Percentiles rank a stretch among this genome's conserved stretches.
Conservation (phyloP, 2,329 filamentous ascomycete species). For the Phaeoacremonium minimum region DNA sequence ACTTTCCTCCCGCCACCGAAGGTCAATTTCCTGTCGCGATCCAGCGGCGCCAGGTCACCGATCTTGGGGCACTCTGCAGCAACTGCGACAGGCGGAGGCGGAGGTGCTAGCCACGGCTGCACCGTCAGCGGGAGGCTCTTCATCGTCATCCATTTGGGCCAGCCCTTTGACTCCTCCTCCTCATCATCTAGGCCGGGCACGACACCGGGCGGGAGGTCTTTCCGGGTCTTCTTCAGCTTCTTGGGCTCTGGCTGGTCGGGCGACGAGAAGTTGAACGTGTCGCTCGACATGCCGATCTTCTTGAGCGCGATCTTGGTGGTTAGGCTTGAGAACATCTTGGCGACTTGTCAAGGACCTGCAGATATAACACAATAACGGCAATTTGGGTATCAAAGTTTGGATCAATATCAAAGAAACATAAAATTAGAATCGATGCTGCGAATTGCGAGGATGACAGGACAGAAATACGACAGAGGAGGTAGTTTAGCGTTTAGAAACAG, state of each 20-base stretch:
- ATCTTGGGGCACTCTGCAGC: conserved; percentile 36
- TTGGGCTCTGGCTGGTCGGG: conserved; percentile 18
- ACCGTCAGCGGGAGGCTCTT: conserved; percentile 46
- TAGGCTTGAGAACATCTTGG: conserved; percentile 51
- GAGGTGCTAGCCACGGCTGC: conserved; percentile 47
- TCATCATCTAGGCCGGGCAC: conserved; percentile 22
- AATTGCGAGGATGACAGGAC: too few species aligned
- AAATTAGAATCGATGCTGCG: too few species aligned
- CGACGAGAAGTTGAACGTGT: conserved; percentile 40
- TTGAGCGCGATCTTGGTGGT: conserved; percentile 55
- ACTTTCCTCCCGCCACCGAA: conserved; percentile 32
- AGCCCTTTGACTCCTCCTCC: conserved; percentile 17
- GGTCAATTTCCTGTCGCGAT: conserved; percentile 37
- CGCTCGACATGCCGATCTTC: conserved; percentile 49
- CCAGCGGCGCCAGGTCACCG: conserved; percentile 43
- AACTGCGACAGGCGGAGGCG: conserved; percentile 44
- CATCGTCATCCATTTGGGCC: conserved; percentile 44
- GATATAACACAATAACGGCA: too few species aligned
- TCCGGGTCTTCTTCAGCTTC: conserved; percentile 22
- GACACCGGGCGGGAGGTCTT: conserved; percentile 13
- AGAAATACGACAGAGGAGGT: too few species aligned
- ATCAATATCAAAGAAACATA: too few species aligned
- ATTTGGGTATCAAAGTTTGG: too few species aligned
- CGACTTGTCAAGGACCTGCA: too few species aligned
- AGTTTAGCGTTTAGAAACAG: neutral